A percentile compares a stretch with the other conserved stretches of the same genome.
Evolutionary conservation across 2,329 filamentous ascomycete species (phyloP).

Genomic region (Colletotrichum truncatum): DNA sequence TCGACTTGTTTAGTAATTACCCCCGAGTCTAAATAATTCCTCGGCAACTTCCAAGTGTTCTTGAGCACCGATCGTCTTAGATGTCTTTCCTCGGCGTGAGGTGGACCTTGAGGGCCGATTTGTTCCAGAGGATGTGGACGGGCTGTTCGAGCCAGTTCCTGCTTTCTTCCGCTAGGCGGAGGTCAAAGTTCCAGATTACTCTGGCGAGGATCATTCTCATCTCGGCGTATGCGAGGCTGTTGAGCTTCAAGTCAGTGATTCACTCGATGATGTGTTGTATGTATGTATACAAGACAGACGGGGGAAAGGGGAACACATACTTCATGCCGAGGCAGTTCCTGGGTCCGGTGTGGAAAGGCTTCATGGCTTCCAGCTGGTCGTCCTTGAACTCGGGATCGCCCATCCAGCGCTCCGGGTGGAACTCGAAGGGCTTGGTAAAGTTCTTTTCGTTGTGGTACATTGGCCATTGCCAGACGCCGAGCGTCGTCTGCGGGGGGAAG

Average conservation of each 20-base stretch:
- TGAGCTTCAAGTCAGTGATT: not conserved
- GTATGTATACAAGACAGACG: not conserved
- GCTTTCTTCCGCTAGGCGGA: constrained; percentile 5
- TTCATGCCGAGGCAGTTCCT: constrained; percentile 24
- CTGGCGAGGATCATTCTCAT: constrained; percentile 20
- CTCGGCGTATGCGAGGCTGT: constrained; percentile 28
- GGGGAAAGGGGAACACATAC: not conserved
- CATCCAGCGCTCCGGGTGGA: constrained; percentile 55
- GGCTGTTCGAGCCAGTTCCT: constrained; percentile 11
- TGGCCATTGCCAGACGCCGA: constrained; percentile 54
- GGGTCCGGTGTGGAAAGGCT: constrained; percentile 23
- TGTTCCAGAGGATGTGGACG: constrained; percentile 7
- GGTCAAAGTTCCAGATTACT: constrained; percentile 23
- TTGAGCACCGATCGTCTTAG: not conserved
- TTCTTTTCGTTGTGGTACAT: constrained; percentile 52
- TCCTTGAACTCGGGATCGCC: constrained; percentile 16
- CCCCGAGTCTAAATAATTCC: no score
- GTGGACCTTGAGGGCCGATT: constrained; percentile 22
- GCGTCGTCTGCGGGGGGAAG: constrained; percentile 44
- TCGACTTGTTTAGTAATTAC: no score
- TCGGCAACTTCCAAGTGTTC: no score
- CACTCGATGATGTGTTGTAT: not conserved
- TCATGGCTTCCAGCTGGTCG: constrained; percentile 20
- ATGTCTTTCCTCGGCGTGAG: constrained; percentile 6
- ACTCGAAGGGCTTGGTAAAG: constrained; percentile 55